phyloP scores from a whole-genome alignment of 1,284 basidiomycete genomes.

The Amylostereum areolatum region DNA sequence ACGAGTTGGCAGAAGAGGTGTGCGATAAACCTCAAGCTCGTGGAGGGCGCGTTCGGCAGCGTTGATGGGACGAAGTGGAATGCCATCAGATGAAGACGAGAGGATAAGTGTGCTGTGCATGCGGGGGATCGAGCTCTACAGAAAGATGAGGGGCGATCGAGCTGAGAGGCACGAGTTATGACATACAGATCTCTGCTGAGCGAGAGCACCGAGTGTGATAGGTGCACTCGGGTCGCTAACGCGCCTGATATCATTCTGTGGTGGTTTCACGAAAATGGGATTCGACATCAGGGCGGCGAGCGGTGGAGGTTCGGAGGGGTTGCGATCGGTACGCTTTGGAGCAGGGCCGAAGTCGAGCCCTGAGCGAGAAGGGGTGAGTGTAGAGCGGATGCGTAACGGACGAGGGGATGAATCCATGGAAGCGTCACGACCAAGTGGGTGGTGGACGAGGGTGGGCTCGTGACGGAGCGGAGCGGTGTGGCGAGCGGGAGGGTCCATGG shows the following conservation, averaged over 20 bases:
- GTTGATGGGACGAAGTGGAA: constrained; percentile 31
- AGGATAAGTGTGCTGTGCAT: constrained; percentile 48
- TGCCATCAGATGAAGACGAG: constrained; percentile 25
- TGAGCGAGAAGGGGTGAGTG: constrained; percentile 63
- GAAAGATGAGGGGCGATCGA: not conserved
- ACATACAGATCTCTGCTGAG: constrained; percentile 51
- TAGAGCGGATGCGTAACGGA: constrained; percentile 56
- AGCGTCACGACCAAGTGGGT: constrained; percentile 34
- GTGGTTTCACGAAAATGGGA: constrained; percentile 64
- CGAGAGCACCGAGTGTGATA: constrained; percentile 56
- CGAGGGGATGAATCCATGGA: constrained; percentile 32
- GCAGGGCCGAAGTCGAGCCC: constrained; percentile 41
- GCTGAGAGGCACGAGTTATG: no score
- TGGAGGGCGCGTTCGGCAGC: constrained; percentile 60
- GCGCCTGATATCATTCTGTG: constrained; percentile 28
- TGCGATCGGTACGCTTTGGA: constrained; percentile 31
- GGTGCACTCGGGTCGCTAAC: constrained; percentile 23
- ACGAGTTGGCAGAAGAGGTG: constrained; percentile 64
- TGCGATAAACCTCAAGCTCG: constrained; percentile 70
- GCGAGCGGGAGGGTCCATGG: constrained; percentile 46
- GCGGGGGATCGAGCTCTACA: constrained; percentile 34
- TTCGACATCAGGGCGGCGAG: constrained; percentile 51
- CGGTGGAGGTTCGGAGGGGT: constrained; percentile 63
- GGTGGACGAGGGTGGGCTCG: constrained; percentile 8
- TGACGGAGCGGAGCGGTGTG: constrained; percentile 17